Base-by-base conservation (phyloP, 2,329 filamentous ascomycete genomes). In the Monosporascus sp. region DNA sequence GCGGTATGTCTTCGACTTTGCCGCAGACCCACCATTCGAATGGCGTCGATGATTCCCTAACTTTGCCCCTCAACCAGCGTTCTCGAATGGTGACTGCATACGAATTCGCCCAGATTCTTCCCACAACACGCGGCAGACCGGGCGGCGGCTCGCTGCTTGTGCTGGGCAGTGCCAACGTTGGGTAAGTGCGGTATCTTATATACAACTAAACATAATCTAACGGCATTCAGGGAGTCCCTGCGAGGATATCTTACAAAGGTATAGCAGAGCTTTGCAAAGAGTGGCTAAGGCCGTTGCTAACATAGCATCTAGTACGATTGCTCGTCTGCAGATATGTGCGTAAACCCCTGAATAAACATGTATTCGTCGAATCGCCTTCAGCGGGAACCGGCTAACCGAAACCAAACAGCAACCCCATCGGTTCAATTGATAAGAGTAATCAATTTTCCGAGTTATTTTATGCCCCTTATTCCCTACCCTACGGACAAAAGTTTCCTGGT, bases 81-180 rank as follows among this genome's bases (percentile, higher is more conserved):
- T 74, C 22, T 68, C 72, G 84, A 48, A 87, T 88, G 83, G 82
- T 88, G 1, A 70, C 81, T 1, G 76, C 82, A 2, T 88, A 88
- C 63, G 69, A 80, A 15, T 84, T 85, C 61, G 85, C 81, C 0
- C 83, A 86, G 58, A 72, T 86, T 31, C 72, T 88, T 0, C 83
- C 84, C 0, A 81, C 77, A 3, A 76, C 81, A 3, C 78, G 85
- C 14, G 72, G 79, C 6, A 72, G 79, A 17, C 74, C 75, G n/a
- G 77, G 74, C 3, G 78, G 77, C 18, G 81, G 82, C 4, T 80
- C 80, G 17, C 71, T 89, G 0, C 73, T 90, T 3, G 84, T 90
- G 0, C 74, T 90, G 0, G 86, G 84, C 17, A 81, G 76, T 20
- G 83, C 82, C 2, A 89, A 89, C 61, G 85, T 88, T 3, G 84